Conservation (phyloP, 1,139 yeast genomes). For the Zygosaccharomyces pseudobailii region DNA sequence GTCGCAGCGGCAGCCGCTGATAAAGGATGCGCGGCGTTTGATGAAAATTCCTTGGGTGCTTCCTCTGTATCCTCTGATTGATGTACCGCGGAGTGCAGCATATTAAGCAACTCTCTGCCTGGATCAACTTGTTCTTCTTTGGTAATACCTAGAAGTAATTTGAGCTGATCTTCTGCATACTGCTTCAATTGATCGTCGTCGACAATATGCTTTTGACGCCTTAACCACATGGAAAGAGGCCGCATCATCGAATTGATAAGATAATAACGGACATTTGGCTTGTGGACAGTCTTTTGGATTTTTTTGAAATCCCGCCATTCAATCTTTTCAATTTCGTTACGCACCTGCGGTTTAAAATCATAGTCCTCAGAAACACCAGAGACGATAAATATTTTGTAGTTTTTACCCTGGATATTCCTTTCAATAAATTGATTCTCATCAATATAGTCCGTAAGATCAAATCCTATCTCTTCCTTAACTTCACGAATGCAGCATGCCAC, state of each 20-base stretch:
- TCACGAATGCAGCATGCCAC: conserved; percentile 92
- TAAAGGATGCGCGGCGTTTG: conserved; percentile 15
- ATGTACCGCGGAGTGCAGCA: conserved; percentile 45
- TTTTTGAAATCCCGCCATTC: conserved; percentile 56
- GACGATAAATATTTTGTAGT: conserved; percentile 76
- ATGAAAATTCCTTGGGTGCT: conserved; percentile 24
- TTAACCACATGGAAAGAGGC: conserved; percentile 54
- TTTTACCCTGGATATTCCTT: conserved; percentile 76
- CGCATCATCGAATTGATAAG: conserved; percentile 57
- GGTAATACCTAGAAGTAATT: conserved; percentile 55
- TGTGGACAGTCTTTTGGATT: conserved; percentile 29
- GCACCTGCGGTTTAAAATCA: conserved; percentile 69
- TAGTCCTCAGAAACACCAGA: conserved; percentile 75
- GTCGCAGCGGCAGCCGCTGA: conserved; percentile 8
- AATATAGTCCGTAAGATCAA: conserved; percentile 65
- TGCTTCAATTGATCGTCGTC: conserved; percentile 47
- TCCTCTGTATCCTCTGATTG: conserved; percentile 24
- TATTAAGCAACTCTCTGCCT: conserved; percentile 67
- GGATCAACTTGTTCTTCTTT: conserved; percentile 48
- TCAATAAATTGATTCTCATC: conserved; percentile 73
- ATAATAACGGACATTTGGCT: conserved; percentile 46
- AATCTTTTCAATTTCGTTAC: conserved; percentile 77
- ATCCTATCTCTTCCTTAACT: conserved; percentile 93
- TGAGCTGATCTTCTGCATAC: conserved; percentile 59
- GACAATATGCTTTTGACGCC: conserved; percentile 48